Base-by-base conservation (phyloP, 139 green algal species). In the Ulvella scutata region DNA sequence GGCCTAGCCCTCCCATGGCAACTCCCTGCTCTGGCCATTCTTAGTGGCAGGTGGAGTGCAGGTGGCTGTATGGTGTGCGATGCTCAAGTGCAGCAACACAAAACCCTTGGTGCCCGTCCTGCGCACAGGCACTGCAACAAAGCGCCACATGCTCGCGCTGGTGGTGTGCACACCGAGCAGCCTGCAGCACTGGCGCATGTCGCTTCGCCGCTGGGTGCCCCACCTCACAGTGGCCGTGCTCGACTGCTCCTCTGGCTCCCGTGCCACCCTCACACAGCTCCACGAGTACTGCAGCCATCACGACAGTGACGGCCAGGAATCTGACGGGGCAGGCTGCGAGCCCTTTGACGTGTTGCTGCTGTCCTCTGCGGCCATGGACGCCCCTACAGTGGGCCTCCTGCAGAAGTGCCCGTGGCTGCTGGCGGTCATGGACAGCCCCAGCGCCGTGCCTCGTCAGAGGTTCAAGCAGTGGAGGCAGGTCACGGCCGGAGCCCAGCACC, bases 321-420 rank as follows among this genome's bases (percentile, higher is more conserved):
- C 13, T 26, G 51, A n/a, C n/a, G 20, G 0, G 51, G n/a, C 51
- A n/a, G n/a, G n/a, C n/a, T n/a, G n/a, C n/a, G n/a, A n/a, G 51
- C 51, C 51, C n/a, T 67, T n/a, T 23, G 51, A 67, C 51, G 51
- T 67, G 51, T 26, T 67, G 51, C 51, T 67, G n/a, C n/a, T 67
- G 13, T 23, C 51, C 10, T 9, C 51, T 26, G 51, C 9, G 9
- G 20, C 51, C 20, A 26, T 29, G 51, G 10, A 26, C 1, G 51
- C 31, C 10, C n/a, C 31, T 26, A 67, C 51, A 23, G 51, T 67
- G 9, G 51, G 4, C 9, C 9, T 67, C n/a, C 51, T 67, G 9
- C 9, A 67, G 51, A n/a, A 26, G 51, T 6, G 31, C n/a, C 51
- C 51, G 51, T 67, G 51, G 51, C 51, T 67, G 51, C 51, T 67